Percentiles rank a stretch among this genome's conserved stretches.
These are phyloP conservation scores for Tothia fuscella DNA, from an alignment of 2,329 filamentous ascomycete genomes.

Conservation along the genomic window DNA sequence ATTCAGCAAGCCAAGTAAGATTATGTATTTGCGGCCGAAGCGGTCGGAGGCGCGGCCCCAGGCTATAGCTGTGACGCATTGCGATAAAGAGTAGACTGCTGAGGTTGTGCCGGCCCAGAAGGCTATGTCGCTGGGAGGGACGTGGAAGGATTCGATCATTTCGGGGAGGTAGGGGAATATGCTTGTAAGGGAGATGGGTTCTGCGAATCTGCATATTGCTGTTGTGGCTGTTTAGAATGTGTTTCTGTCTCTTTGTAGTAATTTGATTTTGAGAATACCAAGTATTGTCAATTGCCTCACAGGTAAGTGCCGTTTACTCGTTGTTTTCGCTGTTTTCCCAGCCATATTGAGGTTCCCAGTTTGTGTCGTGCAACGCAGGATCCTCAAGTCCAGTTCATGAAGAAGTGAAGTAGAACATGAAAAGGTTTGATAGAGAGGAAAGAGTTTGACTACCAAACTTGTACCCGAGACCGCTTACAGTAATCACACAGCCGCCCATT, in stretches of 20 bases:
- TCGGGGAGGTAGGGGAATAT: conserved; percentile 86
- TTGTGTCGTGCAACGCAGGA: too few species aligned
- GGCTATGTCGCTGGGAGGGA: conserved; percentile 26
- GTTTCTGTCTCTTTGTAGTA: background rate
- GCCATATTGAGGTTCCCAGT: too few species aligned
- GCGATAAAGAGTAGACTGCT: conserved; percentile 62
- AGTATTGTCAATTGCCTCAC: conserved; percentile 29
- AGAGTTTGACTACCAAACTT: too few species aligned
- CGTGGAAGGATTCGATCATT: conserved; percentile 29
- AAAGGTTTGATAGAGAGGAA: too few species aligned
- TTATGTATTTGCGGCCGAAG: conserved; percentile 72
- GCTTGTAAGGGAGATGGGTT: conserved; percentile 84
- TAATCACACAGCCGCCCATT: too few species aligned
- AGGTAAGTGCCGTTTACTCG: conserved; percentile 22
- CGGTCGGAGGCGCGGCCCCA: conserved; percentile 79
- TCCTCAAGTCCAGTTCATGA: too few species aligned
- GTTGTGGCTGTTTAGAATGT: conserved; percentile 11
- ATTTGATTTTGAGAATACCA: conserved; percentile 16
- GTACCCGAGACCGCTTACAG: too few species aligned
- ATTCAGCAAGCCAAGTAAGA: conserved; percentile 59
- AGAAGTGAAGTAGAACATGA: too few species aligned
- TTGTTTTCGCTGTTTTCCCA: too few species aligned
- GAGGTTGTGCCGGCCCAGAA: conserved; percentile 78
- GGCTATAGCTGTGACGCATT: conserved; percentile 74
- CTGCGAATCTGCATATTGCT: conserved; percentile 87